These are phyloP conservation scores for Lolium multiflorum DNA, from an alignment of 176 grass and related monocot genomes.

Conservation along the genomic window DNA sequence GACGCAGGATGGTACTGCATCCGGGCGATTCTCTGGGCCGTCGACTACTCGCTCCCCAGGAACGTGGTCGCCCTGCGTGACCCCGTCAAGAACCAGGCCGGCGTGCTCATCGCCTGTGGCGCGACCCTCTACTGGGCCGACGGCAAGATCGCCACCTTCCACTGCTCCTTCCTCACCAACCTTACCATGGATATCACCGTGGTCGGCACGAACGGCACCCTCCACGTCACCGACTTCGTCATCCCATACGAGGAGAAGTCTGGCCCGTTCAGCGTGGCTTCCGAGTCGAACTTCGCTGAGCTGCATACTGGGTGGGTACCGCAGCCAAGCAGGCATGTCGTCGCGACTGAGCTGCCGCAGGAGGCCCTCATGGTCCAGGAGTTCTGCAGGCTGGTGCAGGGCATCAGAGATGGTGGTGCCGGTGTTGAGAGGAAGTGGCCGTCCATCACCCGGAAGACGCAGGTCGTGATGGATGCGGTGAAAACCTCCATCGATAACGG, in stretches of 20 bases:
- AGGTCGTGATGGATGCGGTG: slow-evolving; percentile 73
- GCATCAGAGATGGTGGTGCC: slow-evolving; percentile 51
- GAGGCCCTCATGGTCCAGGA: slow-evolving; percentile 77
- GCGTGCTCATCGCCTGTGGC: slow-evolving; percentile 66
- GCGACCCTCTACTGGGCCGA: slow-evolving; percentile 61
- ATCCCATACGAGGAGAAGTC: slow-evolving; percentile 68
- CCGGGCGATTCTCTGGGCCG: slow-evolving; percentile 69
- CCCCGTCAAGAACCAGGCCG: slow-evolving; percentile 60
- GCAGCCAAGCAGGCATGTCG: slow-evolving; percentile 47
- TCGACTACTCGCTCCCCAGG: slow-evolving; percentile 63
- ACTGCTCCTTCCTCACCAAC: slow-evolving; percentile 71
- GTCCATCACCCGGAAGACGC: slow-evolving; percentile 68
- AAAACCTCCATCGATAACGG: slow-evolving; percentile 64
- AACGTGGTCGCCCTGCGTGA: slow-evolving; percentile 40
- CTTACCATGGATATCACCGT: slow-evolving; percentile 63
- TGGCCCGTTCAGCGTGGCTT: slow-evolving; percentile 46
- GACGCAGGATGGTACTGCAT: slow-evolving; percentile 87
- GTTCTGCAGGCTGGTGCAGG: slow-evolving; percentile 58
- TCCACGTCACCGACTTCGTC: slow-evolving; percentile 68
- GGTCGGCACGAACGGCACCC: slow-evolving; percentile 62
- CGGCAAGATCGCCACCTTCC: slow-evolving; percentile 57
- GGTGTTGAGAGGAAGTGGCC: slow-evolving; percentile 70
- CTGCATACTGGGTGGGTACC: slow-evolving; percentile 60
- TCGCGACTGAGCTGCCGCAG: slow-evolving; percentile 65
- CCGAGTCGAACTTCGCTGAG: slow-evolving; percentile 49